Percentiles rank a stretch among this genome's conserved stretches.
These are phyloP conservation scores for Somion occarium DNA, from an alignment of 1,284 basidiomycete species.

Conservation along the genomic window DNA sequence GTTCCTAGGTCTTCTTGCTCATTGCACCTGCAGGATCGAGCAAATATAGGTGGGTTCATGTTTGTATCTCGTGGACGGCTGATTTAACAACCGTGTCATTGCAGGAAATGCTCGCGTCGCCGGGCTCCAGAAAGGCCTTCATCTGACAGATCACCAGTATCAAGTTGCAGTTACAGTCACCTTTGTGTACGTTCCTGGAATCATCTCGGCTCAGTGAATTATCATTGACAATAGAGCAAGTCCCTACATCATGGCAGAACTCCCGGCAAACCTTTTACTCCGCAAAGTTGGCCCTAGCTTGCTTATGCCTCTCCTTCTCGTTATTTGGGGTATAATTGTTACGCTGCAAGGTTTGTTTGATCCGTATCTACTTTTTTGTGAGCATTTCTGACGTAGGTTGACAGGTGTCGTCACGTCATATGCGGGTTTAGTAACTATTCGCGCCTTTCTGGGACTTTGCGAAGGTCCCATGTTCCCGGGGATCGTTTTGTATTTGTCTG, in stretches of 20 bases:
- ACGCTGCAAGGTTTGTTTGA: slow-evolving; percentile 50
- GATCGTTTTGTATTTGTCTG: slow-evolving; percentile 48
- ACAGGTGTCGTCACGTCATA: slow-evolving; percentile 50
- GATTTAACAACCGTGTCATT: not conserved
- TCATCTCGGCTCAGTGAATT: slow-evolving; percentile 32
- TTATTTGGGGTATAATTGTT: slow-evolving; percentile 53
- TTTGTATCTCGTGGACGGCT: not conserved
- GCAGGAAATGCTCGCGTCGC: not conserved
- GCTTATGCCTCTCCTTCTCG: slow-evolving; percentile 51
- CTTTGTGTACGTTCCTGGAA: slow-evolving; percentile 61
- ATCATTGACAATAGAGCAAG: slow-evolving; percentile 23
- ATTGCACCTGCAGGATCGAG: not conserved
- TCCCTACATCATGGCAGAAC: slow-evolving; percentile 54
- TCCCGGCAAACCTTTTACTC: slow-evolving; percentile 56
- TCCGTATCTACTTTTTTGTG: slow-evolving; percentile 7
- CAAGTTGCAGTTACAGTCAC: slow-evolving; percentile 60
- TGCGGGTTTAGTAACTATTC: slow-evolving; percentile 46
- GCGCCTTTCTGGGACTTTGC: slow-evolving; percentile 60
- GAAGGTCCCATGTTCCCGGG: slow-evolving; percentile 51
- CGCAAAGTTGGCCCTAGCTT: slow-evolving; percentile 53
- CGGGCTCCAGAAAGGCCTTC: slow-evolving; percentile 43
- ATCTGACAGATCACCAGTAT: slow-evolving; percentile 61
- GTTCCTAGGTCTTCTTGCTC: not conserved
- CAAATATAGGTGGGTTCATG: not conserved
- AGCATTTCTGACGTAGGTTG: not conserved